Percentiles rank a stretch among this genome's conserved stretches.
Evolutionary conservation across 331 rosid genomes (phyloP).

Genomic region (Malus hybrid): DNA sequence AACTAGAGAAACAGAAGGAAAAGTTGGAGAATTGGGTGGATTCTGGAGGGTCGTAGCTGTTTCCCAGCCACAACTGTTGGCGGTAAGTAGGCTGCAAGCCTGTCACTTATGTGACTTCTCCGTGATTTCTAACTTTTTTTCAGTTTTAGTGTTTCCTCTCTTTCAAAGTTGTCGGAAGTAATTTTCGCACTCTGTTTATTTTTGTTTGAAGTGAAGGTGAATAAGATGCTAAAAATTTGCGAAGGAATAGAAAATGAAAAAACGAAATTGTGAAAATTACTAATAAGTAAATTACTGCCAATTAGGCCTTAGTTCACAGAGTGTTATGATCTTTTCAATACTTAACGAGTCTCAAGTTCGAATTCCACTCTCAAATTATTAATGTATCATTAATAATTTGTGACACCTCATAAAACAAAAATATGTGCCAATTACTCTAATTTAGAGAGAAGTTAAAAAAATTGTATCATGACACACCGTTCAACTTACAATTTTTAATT

Average conservation of each 20-base stretch:
- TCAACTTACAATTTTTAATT: no score
- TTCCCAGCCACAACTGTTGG: neutral
- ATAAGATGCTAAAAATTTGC: neutral
- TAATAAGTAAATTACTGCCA: neutral
- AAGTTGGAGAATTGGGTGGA: neutral
- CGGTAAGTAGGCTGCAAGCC: no score
- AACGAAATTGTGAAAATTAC: neutral
- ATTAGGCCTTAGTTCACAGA: neutral
- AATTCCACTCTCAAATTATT: no score
- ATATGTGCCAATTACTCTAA: neutral
- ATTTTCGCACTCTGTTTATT: neutral
- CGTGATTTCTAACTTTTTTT: neutral
- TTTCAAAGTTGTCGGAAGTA: neutral
- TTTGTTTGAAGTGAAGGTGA: no score
- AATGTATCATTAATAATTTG: neutral
- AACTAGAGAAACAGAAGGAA: neutral
- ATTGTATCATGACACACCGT: neutral
- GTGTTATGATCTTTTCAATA: neutral
- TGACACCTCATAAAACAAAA: no score
- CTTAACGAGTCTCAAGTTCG: neutral
- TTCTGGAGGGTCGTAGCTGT: no score
- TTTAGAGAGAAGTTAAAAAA: no score
- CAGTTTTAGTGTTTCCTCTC: neutral
- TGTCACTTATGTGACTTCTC: neutral
- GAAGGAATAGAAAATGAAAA: no score